phyloP scores from a whole-genome alignment of 2,329 filamentous ascomycete species.

The Laburnicola sp. region DNA sequence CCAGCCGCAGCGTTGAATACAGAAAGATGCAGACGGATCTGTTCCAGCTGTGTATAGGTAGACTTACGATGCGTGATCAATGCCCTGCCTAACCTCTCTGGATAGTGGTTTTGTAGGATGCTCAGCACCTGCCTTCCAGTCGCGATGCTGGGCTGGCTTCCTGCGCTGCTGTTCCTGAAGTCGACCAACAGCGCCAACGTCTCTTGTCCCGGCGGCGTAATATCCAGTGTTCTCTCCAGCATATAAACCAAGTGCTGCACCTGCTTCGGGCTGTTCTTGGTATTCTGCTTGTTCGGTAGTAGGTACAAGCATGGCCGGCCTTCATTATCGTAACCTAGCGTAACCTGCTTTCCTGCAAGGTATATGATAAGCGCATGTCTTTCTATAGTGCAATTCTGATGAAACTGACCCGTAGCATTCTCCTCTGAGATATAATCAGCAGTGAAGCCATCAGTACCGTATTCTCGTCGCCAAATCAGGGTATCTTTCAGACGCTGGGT shows the following conservation, averaged over 20 bases:
- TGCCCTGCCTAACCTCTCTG: conserved; percentile 84
- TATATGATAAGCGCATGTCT: not conserved
- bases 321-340: conserved; percentile 83
- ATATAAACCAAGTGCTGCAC: conserved; percentile 95
- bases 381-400: no score
- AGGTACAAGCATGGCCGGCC: conserved; percentile 90
- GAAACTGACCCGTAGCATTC: conserved; percentile 72
- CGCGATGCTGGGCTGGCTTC: conserved; percentile 74
- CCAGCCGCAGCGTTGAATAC: not conserved
- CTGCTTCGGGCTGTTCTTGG: conserved; percentile 80
- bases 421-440: conserved; percentile 88
- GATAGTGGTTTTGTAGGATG: conserved; percentile 95
- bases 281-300: conserved; percentile 89
- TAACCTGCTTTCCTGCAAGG: conserved; percentile 74
- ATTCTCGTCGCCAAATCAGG: conserved; percentile 86
- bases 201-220: conserved; percentile 87
- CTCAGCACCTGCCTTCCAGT: conserved; percentile 82
- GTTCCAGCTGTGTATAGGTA: not conserved
- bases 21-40: no score
- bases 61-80: conserved; percentile 81
- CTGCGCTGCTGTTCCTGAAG: conserved; percentile 77
- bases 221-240: conserved; percentile 84
- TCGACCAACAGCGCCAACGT: conserved; percentile 86
- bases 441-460: conserved; percentile 74
- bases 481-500: conserved; percentile 79